Evolutionary conservation across 2,329 filamentous ascomycete species (phyloP).

Genomic region (Knufia fluminis): DNA sequence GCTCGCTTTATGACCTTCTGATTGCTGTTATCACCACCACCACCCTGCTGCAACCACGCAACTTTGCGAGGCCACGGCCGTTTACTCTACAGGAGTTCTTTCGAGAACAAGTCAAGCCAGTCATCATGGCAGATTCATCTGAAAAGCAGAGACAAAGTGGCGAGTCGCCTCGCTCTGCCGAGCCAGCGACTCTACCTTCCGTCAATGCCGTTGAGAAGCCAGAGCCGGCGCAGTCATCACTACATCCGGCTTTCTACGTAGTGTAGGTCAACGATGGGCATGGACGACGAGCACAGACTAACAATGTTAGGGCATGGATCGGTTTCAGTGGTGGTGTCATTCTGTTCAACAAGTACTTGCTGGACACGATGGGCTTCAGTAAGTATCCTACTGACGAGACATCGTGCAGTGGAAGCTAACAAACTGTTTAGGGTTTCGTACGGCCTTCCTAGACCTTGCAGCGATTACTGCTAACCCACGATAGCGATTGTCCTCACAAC

Average conservation of each 20-base stretch:
- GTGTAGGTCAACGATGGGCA: conserved; percentile 34
- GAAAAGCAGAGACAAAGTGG: conserved; percentile 80
- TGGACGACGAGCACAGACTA: neutral
- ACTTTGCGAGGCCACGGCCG: conserved; percentile 30
- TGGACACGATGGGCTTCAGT: conserved; percentile 58
- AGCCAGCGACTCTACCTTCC: conserved; percentile 52
- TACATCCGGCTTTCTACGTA: conserved; percentile 84
- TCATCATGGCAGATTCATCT: conserved; percentile 54
- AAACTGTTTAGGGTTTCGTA: conserved; percentile 36
- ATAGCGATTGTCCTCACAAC: conserved; percentile 65
- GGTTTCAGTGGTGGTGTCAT: conserved; percentile 87
- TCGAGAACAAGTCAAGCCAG: conserved; percentile 28
- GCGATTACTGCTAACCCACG: conserved; percentile 15
- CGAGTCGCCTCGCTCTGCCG: conserved; percentile 53
- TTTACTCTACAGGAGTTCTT: conserved; percentile 42
- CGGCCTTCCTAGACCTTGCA: conserved; percentile 19
- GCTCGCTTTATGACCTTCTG: conserved; percentile 1
- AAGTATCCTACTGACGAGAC: conserved; percentile 21
- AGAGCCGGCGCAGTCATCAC: conserved; percentile 52
- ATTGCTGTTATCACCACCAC: neutral
- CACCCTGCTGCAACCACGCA: conserved; percentile 10
- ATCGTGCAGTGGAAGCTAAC: neutral
- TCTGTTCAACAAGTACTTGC: conserved; percentile 98
- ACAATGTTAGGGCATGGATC: conserved; percentile 68
- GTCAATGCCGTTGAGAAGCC: conserved; percentile 62